Base-by-base conservation (phyloP, 1,284 basidiomycete species). In the Trametes sp. region DNA sequence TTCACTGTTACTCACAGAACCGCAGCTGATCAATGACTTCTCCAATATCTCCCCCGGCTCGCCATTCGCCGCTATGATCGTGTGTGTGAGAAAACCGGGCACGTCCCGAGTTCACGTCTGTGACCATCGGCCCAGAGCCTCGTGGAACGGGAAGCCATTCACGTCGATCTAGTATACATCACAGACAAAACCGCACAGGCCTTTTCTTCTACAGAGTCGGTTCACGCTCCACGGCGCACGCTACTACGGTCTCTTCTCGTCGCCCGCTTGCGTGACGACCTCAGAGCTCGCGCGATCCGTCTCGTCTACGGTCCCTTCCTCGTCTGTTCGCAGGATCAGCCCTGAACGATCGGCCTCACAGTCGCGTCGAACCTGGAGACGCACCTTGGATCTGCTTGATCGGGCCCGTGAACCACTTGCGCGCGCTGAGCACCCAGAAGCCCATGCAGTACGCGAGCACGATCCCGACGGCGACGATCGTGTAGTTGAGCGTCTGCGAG, bases 401-500 rank as follows among this genome's bases (percentile, higher is more conserved):
- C 38, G 88, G 88, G 0, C 89, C 89, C 1, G 77, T 82, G 71
- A 90, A 92, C 87, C 87, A 90, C 69, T 84, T 87, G 56, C 88
- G 78, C 16, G 90, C 90, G 69, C 85, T 88, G 57, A 89, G 21
- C 11, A 88, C 44, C 90, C 89, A 92, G 68, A 87, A 87, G 2
- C 83, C 83, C 14, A 88, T 70, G 61, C 84, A 81, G 72, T 90
- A 90, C 1, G 76, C 62, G 10, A 88, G 71, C 24, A 92, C 87
- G 66, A 91, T 88, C 0, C 87, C 89, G 23, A 92, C 88, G 11
- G 89, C 90, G 16, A 92, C 89, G 42, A 87, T 81, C 0, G 90
- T 77, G 71, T 92, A 92, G 74, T 92, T 92, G 61, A 93, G 76
- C 6, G 89, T 90, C 71, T 89, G 84, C 0, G 84, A 83, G 69